Conservation (phyloP, 176 grass and related monocot genomes). For the Avena insularis region DNA sequence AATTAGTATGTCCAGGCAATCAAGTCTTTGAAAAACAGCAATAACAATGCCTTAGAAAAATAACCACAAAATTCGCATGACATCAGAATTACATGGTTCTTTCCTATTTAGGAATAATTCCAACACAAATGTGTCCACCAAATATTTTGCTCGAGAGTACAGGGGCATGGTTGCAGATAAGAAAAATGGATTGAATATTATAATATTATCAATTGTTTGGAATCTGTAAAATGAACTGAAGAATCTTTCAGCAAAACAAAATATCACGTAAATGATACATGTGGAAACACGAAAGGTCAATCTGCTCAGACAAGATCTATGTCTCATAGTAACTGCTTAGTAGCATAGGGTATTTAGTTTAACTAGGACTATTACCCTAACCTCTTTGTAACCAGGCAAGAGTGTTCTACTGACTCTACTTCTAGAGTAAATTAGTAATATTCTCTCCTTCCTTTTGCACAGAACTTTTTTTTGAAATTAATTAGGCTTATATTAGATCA, state of each 20-base stretch:
- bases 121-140: background rate
- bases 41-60: background rate
- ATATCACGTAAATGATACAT: background rate
- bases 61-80: background rate
- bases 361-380: background rate
- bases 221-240: slow-evolving; percentile 22
- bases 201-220: background rate
- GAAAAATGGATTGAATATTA: background rate
- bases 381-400: background rate
- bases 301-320: slow-evolving; percentile 7
- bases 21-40: background rate
- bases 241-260: slow-evolving; percentile 18
- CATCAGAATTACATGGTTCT: background rate
- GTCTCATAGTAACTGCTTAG: background rate
- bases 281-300: slow-evolving; percentile 2
- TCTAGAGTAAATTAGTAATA: slow-evolving; percentile 12
- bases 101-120: background rate
- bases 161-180: background rate
- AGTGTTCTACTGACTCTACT: background rate
- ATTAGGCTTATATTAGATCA: background rate
- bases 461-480: background rate
- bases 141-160: background rate
- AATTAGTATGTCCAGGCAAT: background rate
- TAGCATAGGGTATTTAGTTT: slow-evolving; percentile 13
- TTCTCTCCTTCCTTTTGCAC: background rate